Conservation (phyloP, 768 basidiomycete genomes). For the Glaciozyma antarctica region DNA sequence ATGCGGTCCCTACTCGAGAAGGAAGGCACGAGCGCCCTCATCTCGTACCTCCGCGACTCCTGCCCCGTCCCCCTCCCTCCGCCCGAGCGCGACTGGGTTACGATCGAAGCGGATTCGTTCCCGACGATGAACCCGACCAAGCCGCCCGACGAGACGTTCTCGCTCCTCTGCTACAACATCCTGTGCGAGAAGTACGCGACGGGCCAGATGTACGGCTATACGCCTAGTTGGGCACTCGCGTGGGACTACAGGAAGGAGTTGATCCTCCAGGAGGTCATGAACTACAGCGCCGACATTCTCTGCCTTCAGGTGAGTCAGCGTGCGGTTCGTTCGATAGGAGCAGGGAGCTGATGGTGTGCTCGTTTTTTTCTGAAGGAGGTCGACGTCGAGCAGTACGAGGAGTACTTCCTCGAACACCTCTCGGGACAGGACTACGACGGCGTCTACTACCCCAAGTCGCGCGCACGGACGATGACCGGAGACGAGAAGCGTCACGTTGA, state of each 20-base stretch:
- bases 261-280: slow-evolving; percentile 73
- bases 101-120: slow-evolving; percentile 37
- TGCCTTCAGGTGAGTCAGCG: slow-evolving; percentile 57
- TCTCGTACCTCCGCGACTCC: slow-evolving; percentile 86
- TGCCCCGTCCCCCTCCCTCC: slow-evolving; percentile 72
- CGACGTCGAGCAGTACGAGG: slow-evolving; percentile 82
- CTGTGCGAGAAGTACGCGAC: slow-evolving; percentile 86
- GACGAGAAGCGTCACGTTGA: slow-evolving; percentile 79
- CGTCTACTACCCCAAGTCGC: slow-evolving; percentile 79
- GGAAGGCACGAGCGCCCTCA: slow-evolving; percentile 82
- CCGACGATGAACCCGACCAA: slow-evolving; percentile 42
- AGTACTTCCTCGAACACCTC: slow-evolving; percentile 71
- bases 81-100: slow-evolving; percentile 63
- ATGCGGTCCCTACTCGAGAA: slow-evolving; percentile 78
- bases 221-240: slow-evolving; percentile 88
- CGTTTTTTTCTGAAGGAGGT: slow-evolving; percentile 50
- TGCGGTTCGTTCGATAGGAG: neutral
- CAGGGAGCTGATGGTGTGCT: neutral
- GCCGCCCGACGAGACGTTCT: slow-evolving; percentile 63
- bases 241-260: slow-evolving; percentile 89
- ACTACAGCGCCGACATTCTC: slow-evolving; percentile 74
- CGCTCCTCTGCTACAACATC: slow-evolving; percentile 82
- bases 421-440: slow-evolving; percentile 74
- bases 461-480: slow-evolving; percentile 85
- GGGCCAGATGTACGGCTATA: slow-evolving; percentile 83